A percentile compares a stretch with the other conserved stretches of the same genome.
phyloP scores from a whole-genome alignment of 805 yeast species.

The Trichomonascus vanleenenianus region DNA sequence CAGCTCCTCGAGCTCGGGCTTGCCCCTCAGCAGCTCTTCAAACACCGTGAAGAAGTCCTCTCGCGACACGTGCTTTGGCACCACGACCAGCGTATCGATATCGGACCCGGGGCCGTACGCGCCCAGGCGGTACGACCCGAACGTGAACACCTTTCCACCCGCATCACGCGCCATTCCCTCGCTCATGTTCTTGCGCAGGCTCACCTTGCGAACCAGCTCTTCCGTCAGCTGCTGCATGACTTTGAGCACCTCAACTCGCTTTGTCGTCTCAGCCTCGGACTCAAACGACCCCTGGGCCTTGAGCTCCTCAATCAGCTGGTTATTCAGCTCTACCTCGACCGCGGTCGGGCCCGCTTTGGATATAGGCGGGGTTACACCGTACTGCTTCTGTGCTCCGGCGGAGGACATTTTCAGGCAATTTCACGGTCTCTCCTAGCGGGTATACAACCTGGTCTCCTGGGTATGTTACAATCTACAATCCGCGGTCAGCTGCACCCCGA shows the following conservation, averaged over 20 bases:
- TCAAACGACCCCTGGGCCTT: conserved; percentile 85
- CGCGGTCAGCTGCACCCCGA: too few species aligned
- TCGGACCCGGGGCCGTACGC: conserved; percentile 98
- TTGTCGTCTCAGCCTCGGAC: conserved; percentile 71
- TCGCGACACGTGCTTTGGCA: conserved; percentile 88
- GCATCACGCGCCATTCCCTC: conserved; percentile 98
- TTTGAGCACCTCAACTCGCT: conserved; percentile 65
- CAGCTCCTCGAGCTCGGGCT: conserved; percentile 84
- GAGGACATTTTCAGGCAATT: not conserved
- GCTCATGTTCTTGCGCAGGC: conserved; percentile 78
- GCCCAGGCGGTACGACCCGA: conserved; percentile 89
- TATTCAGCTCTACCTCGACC: conserved; percentile 69
- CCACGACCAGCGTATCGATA: conserved; percentile 94
- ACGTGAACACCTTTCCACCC: conserved; percentile 96
- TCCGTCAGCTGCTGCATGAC: conserved; percentile 65
- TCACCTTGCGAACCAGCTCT: conserved; percentile 77
- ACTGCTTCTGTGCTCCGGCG: conserved; percentile 25
- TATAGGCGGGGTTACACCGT: conserved; percentile 77
- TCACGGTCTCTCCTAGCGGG: too few species aligned
- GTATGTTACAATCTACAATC: not conserved
- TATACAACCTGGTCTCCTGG: not conserved
- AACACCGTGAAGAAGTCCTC: conserved; percentile 86
- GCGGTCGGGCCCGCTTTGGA: conserved; percentile 81
- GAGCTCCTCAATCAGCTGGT: conserved; percentile 65
- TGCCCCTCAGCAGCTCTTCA: conserved; percentile 53